Evolutionary conservation across 2,329 filamentous ascomycete species (phyloP), one percentile per base, ranked within the genome.

Genomic region (Fusarium fujikuroi): DNA sequence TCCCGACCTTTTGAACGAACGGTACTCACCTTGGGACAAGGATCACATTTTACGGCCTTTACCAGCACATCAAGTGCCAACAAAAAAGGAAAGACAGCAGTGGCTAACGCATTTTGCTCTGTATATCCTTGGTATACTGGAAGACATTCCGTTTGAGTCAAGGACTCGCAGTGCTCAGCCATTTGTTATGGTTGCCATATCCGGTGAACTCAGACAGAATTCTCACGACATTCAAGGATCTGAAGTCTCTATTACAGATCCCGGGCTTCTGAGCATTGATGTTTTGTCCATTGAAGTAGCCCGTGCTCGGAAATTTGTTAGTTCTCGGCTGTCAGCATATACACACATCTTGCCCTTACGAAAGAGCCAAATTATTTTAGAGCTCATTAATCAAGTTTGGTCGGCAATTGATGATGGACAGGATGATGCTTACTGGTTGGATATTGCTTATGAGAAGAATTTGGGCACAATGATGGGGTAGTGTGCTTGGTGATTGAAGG

Each of bases 371-470:
- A 59, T 43, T 14, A 65, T 65, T 16, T 46, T 61, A 3, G 25
- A 65, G 15, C n/a, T 65, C 3, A 54, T 65, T n/a, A 63, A 65
- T 21, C 46, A 65, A 12, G 23, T 65, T 8, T 65, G 62, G 62
- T 36, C 39, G 4, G 28, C 59, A 21, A n/a, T 54, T 4, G 62
- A 65, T 23, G 8, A 34, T n/a, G 62, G 59, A 5, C 32, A 54
- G 11, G 21, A 54, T 16, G 32, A 65, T 28, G 28, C 62, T 44
- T 65, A 46, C n/a, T 65, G 62, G 62, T 15, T 65, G 5, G 62
- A 65, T 7, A 42, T 65, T 10, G 59, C 59, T n/a, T 64, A 63
- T 7, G 44, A 64, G 30, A 64, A 63, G 19, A 63, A 64, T 12
- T 4, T 63, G 18, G 61, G 61, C 7, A 64, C 61, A 11, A 43